Conservation (phyloP, 805 yeast genomes). For the Cyberlindnera nakhonratchasimensis region DNA sequence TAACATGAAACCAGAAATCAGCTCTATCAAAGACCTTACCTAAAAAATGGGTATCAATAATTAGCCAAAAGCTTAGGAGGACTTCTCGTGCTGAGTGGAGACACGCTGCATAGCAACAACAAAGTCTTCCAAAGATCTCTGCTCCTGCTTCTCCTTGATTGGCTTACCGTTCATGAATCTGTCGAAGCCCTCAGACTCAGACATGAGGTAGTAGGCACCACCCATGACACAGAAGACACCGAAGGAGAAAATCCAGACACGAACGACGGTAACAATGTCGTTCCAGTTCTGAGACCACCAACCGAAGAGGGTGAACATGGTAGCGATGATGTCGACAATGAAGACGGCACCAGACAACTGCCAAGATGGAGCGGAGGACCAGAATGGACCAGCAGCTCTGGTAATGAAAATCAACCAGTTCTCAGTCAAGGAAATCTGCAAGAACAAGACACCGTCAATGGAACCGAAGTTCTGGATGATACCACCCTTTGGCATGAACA, state of each 20-base stretch:
- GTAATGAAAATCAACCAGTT: constrained; percentile 97
- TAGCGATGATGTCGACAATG: constrained; percentile 85
- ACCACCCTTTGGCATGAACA: constrained; percentile 89
- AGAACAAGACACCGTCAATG: constrained; percentile 87
- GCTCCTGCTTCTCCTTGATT: constrained; percentile 50
- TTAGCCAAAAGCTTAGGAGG: constrained; percentile 40
- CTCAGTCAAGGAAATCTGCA: constrained; percentile 92
- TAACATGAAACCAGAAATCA: constrained; percentile 13
- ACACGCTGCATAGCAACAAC: constrained; percentile 85
- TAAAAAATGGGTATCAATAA: constrained; percentile 14
- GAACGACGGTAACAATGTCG: constrained; percentile 90
- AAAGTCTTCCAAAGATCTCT: constrained; percentile 79
- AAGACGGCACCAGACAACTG: constrained; percentile 93
- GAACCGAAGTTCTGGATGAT: constrained; percentile 95
- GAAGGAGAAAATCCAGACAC: constrained; percentile 93
- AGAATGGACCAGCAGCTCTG: constrained; percentile 97
- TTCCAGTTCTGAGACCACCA: constrained; percentile 99
- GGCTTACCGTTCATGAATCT: constrained; percentile 81
- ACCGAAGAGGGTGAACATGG: constrained; percentile 89
- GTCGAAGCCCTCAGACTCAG: constrained; percentile 75
- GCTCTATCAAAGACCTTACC: constrained; percentile 16
- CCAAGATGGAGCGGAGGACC: constrained; percentile 97
- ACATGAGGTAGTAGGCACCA: constrained; percentile 94
- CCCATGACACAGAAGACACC: constrained; percentile 96
- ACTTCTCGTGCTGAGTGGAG: constrained; percentile 85